A percentile compares a stretch with the other conserved stretches of the same genome.
phyloP scores from a whole-genome alignment of 164 flowering plant genomes.

The Vitis cinerea region DNA sequence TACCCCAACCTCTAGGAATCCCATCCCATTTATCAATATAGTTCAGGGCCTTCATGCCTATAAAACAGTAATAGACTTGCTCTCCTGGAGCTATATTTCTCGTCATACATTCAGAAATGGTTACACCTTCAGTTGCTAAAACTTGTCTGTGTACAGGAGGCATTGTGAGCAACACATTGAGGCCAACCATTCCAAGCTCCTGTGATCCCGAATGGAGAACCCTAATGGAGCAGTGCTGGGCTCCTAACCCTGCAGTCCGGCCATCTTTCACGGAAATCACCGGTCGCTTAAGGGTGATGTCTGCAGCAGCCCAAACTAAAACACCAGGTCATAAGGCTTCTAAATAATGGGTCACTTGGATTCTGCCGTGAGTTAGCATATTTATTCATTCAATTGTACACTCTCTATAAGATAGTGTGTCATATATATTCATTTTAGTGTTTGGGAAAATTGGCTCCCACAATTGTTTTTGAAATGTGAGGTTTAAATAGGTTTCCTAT shows the following conservation, averaged over 20 bases:
- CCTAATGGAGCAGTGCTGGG: conserved; percentile 87
- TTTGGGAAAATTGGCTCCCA: too few relatives aligned
- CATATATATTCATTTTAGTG: not conserved
- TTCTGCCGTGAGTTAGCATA: not conserved
- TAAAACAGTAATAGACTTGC: too few relatives aligned
- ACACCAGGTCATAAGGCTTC: conserved; percentile 33
- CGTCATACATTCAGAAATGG: not conserved
- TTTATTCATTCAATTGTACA: conserved; percentile 21
- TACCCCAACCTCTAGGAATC: too few relatives aligned
- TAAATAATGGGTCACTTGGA: conserved; percentile 6
- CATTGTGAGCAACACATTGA: conserved; percentile 69
- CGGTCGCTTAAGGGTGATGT: conserved; percentile 55
- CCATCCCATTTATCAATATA: too few relatives aligned
- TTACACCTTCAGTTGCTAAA: not conserved
- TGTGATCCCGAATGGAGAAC: conserved; percentile 76
- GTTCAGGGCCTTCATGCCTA: too few relatives aligned
- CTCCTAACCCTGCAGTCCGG: conserved; percentile 64
- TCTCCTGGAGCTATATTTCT: too few relatives aligned
- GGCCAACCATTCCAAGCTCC: conserved; percentile 64
- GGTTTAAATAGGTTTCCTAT: too few relatives aligned
- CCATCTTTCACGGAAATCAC: conserved; percentile 83
- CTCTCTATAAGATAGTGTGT: not conserved
- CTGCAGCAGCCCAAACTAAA: conserved; percentile 40
- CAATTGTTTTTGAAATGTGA: too few relatives aligned
- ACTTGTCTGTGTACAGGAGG: conserved; percentile 44